Evolutionary conservation across 306 rosid genomes (phyloP), one percentile per base, ranked within the genome.

Genomic region (Quercus aquifolioides): DNA sequence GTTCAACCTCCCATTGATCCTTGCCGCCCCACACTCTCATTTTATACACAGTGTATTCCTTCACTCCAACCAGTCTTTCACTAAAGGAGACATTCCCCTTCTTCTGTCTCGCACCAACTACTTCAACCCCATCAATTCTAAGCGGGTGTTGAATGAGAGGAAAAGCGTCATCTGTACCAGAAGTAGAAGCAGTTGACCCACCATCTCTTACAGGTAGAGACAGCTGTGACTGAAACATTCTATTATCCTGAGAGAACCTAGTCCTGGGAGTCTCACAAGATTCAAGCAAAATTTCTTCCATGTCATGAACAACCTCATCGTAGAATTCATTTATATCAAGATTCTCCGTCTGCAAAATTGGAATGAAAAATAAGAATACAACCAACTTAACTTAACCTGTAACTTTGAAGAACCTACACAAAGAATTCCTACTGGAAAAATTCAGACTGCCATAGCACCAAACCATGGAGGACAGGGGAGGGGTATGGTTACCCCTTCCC

Each of bases 1-100:
- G 91, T 87, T 96, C 99, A 85, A 91, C 89, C 89, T 93, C 99
- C 99, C 98, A 96, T 67, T 90, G 90, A 76, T 89, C 90, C 71
- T 87, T 86, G 85, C 93, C 94, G 58, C 97, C 87, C 89, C 88
- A 88, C 76, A 96, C 97, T 85, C 88, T 90, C 23, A 93, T 88
- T 85, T 76, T 90, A 83, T 96, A 96, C 55, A 93, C 93, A 8
- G 98, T 93, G 87, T 89, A 93, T 87, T 91, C 99, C 92, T 93
- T 93, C 82, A 96, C 97, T 75, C 99, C 99, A 76, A 96, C 98
- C 82, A 96, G 91, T 80, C 98, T 91, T 90, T 93, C 98, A 85
- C 99, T 91, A 55, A 96, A 87, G 72, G 99, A 93, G 73, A 93
- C 92, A 85, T 91, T 96, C 26, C 99, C 99, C 84, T 83, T 91